These are phyloP conservation scores for Adansonia digitata DNA, from an alignment of 345 rosid species.

Conservation along the genomic window DNA sequence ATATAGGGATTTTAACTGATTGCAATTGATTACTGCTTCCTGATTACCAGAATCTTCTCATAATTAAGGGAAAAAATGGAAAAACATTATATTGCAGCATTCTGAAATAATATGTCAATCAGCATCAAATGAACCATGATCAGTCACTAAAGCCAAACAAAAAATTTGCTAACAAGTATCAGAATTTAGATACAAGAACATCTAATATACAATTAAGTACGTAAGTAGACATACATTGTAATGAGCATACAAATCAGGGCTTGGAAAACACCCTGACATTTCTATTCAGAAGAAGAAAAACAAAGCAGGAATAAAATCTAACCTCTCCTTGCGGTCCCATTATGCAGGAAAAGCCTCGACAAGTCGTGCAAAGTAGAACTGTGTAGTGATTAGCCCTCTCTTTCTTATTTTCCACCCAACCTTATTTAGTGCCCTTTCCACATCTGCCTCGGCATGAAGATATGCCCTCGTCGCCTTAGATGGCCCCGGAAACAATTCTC, in stretches of 20 bases:
- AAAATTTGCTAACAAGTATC: not conserved
- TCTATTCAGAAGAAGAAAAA: not conserved
- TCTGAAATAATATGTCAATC: not conserved
- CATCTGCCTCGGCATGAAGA: slow-evolving; percentile 83
- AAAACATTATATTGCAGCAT: not conserved
- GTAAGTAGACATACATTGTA: not conserved
- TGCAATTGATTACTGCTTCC: no score
- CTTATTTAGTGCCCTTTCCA: slow-evolving; percentile 71
- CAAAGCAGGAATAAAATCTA: not conserved
- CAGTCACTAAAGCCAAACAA: not conserved
- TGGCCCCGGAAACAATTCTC: slow-evolving; percentile 96
- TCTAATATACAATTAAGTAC: slow-evolving; percentile 15
- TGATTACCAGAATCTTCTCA: no score
- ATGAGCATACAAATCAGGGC: slow-evolving; percentile 8
- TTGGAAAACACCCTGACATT: slow-evolving; percentile 8
- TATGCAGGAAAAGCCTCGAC: slow-evolving; percentile 49
- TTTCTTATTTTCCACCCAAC: slow-evolving; percentile 78
- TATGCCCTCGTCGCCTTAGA: slow-evolving; percentile 96
- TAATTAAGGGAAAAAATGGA: not conserved
- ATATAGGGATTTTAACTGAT: no score
- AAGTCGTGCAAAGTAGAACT: slow-evolving; percentile 77
- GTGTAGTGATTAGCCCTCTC: slow-evolving; percentile 59
- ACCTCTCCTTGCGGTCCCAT: not conserved
- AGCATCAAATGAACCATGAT: not conserved
- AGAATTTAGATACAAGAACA: slow-evolving; percentile 8